Evolutionary conservation across 768 basidiomycete genomes (phyloP).

Genomic region (Obba rivulosa): DNA sequence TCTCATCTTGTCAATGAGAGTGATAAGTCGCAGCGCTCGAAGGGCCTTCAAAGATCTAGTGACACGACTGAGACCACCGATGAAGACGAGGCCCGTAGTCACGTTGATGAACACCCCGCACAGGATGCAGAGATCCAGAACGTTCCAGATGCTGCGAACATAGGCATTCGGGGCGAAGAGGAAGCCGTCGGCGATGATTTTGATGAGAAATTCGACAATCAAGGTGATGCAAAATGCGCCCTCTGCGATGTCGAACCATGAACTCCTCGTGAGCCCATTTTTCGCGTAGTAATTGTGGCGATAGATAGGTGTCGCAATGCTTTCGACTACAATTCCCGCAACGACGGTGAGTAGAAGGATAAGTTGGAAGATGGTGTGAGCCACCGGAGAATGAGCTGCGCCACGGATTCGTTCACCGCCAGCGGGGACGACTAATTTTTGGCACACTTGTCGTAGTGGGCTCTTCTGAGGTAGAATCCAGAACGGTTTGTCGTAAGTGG

Average conservation of each 20-base stretch:
- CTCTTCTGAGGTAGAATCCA: conserved; percentile 87
- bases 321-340: conserved; percentile 77
- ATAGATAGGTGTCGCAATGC: conserved; percentile 79
- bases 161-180: conserved; percentile 90
- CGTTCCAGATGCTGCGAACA: conserved; percentile 86
- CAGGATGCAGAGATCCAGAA: conserved; percentile 85
- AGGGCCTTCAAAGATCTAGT: conserved; percentile 85
- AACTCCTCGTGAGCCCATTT: conserved; percentile 54
- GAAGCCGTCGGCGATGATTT: conserved; percentile 90
- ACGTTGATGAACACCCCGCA: conserved; percentile 71
- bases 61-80: conserved; percentile 75
- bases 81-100: conserved; percentile 62
- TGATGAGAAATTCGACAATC: conserved; percentile 81
- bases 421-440: conserved; percentile 77
- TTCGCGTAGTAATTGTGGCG: conserved; percentile 62
- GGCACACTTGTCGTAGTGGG: conserved; percentile 66
- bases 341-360: conserved; percentile 71
- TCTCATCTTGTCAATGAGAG: conserved; percentile 81
- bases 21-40: conserved; percentile 84
- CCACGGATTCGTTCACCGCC: conserved; percentile 88
- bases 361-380: conserved; percentile 70
- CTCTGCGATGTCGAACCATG: conserved; percentile 90
- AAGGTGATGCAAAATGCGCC: conserved; percentile 64
- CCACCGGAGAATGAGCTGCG: conserved; percentile 54
- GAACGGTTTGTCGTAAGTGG: conserved; percentile 84